A percentile compares a stretch with the other conserved stretches of the same genome.
phyloP scores from a whole-genome alignment of 208 protist species.

The Zelonia costaricensis region DNA sequence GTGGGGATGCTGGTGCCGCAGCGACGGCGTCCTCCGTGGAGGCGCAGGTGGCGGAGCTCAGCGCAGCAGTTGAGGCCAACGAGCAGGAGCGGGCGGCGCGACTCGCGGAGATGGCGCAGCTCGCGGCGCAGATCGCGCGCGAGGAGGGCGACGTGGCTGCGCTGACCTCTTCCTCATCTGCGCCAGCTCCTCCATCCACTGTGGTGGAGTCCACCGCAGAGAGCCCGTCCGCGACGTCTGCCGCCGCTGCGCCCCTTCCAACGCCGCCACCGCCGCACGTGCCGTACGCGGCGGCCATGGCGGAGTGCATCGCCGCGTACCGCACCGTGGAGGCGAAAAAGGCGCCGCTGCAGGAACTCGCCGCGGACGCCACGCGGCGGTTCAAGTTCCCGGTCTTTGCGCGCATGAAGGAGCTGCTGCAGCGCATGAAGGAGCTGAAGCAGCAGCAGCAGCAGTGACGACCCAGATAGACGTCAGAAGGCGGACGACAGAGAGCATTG shows the following conservation, averaged over 20 bases:
- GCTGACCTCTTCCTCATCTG: not conserved
- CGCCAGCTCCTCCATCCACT: not conserved
- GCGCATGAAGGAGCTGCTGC: constrained; percentile 85
- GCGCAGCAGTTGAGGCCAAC: constrained; percentile 25
- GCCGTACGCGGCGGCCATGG: constrained; percentile 55
- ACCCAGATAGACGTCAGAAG: too few relatives aligned
- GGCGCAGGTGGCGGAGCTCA: constrained; percentile 26
- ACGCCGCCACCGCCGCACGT: not conserved
- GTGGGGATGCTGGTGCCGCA: not conserved
- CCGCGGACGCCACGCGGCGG: constrained; percentile 80
- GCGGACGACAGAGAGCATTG: too few relatives aligned
- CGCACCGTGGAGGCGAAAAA: constrained; percentile 57
- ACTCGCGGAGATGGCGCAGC: constrained; percentile 27
- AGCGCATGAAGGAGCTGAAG: constrained; percentile 84
- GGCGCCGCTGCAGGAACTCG: constrained; percentile 61
- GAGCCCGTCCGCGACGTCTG: not conserved
- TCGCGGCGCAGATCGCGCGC: constrained; percentile 16
- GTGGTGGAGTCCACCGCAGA: not conserved
- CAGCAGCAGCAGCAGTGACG: constrained; percentile 20
- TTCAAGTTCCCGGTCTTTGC: constrained; percentile 87
- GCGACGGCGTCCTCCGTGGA: not conserved
- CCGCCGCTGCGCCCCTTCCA: not conserved
- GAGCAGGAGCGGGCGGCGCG: constrained; percentile 30
- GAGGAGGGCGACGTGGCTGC: constrained; percentile 19
- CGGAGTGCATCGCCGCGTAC: constrained; percentile 75